Evolutionary conservation across 441 rosid species (phyloP), one percentile per base, ranked within the genome.

Genomic region (Arabidopsis hybrid): DNA sequence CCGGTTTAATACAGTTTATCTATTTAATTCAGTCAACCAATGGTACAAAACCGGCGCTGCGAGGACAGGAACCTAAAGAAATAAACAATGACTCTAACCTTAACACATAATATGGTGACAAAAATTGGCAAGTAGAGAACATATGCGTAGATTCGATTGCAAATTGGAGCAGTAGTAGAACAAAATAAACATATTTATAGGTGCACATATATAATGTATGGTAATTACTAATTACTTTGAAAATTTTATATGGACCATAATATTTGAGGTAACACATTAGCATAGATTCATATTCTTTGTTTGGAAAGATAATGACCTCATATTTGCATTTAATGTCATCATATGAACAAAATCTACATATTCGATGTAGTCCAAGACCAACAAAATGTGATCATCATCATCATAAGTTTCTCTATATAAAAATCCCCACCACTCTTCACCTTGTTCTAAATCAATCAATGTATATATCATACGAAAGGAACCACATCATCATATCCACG

Each of bases 221-320:
- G 34, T n/a, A n/a, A n/a, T n/a, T n/a, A n/a, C n/a, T 75, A 45
- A 61, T 11, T 69, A 29, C 36, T 46, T 36, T 7, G 43, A 68
- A 53, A 50, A 0, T 29, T 53, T 18, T 76, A 13, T 49, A 62
- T 46, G 72, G 76, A 76, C 72, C 67, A 76, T 32, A 71, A 40
- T 21, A 49, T 50, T 47, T 65, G 80, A 76, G 42, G 35, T 71
- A 76, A 71, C 80, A 60, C 26, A 58, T 18, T 49, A 49, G 40
- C 57, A 65, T 49, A 64, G 69, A 77, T 77, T 77, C 80, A 6
- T 50, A 65, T 76, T 71, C 76, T 59, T 52, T 42, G 6, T 59
- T 71, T 65, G 45, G 58, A 35, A 77, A 77, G 67, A 77, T 73
- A 71, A 71, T 77, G 80, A 77, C 71, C 77, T 59, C 80, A 77